Base-by-base conservation (phyloP, 495 filamentous ascomycete species). In the Lasiosphaeria ovina region DNA sequence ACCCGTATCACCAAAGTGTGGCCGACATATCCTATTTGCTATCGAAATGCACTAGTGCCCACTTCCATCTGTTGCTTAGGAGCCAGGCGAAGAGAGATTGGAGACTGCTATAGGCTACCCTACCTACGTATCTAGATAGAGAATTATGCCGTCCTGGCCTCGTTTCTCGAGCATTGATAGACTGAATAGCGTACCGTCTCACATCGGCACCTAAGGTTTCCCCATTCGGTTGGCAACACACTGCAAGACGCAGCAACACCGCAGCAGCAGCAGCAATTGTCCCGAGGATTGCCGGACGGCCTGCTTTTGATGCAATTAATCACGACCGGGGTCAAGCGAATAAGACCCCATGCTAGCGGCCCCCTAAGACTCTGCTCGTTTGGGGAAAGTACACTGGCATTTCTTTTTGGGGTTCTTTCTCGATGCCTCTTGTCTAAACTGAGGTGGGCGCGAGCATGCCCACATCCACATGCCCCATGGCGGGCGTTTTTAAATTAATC, bases 401-500 rank as follows among this genome's bases (percentile, higher is more conserved):
- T 52, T 14, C 32, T 36, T 35, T 45, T 58, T 55, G 24, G 38
- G 48, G 32, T 49, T 49, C 53, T 60, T 57, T 52, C 54, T 55
- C 51, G 55, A 64, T 52, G 49, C 57, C 44, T 59, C 60, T 57
- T 61, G 35, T 45, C 61, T 55, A 16, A 53, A 40, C 65, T 60
- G 60, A 60, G 61, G 60, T 59, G 62, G 62, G 67, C 67, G 51
- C 61, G 17, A 62, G 54, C 16, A 16, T 50, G 31, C 54, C 55
- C 24, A 2, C 24, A 24, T 24, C 52, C 58, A 61, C 63, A 62
- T 54, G 60, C 58, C 35, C 42, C 31, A 47, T 35, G 59, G 55
- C 35, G 59, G 61, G 58, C 57, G 44, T 42, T 58, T 61, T 66
- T 69, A 59, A 56, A 70, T 63, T 72, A 70, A 72, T 69, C 67